Percentiles rank a stretch among this genome's conserved stretches.
Conservation (phyloP, 139 green algal species). For the Deuterostichococcus epilithicus region DNA sequence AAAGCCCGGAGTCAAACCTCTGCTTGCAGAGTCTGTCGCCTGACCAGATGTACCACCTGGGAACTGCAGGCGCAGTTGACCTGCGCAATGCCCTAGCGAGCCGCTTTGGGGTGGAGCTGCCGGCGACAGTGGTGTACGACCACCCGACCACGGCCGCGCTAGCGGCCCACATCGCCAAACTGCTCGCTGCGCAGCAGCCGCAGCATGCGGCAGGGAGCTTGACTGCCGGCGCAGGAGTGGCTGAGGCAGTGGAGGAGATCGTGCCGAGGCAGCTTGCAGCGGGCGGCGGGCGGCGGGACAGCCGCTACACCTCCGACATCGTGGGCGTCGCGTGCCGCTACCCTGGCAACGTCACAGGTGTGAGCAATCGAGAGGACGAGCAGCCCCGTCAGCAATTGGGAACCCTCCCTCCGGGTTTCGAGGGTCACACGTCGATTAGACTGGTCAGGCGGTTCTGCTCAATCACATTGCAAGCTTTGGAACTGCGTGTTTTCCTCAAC, state of each 20-base stretch:
- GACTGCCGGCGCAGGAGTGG: neutral
- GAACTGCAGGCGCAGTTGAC: constrained; percentile 48
- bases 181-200: neutral
- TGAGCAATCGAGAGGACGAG: too few relatives aligned
- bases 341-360: neutral
- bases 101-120: constrained; percentile 42
- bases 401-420: too few relatives aligned
- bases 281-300: too few relatives aligned
- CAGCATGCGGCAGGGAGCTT: neutral
- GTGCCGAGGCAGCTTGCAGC: neutral
- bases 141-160: constrained; percentile 49
- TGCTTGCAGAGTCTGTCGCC: too few relatives aligned
- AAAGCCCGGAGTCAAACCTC: too few relatives aligned
- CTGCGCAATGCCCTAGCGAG: constrained; percentile 42
- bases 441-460: too few relatives aligned
- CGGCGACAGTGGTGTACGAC: constrained; percentile 63
- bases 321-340: neutral
- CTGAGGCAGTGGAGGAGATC: neutral
- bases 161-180: constrained; percentile 15
- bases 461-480: too few relatives aligned
- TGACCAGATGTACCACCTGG: too few relatives aligned
- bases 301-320: neutral
- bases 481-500: too few relatives aligned
- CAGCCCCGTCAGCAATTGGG: too few relatives aligned
- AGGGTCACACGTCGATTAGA: too few relatives aligned